Base-by-base conservation (phyloP, 2,329 filamentous ascomycete species). In the Xylariaceae sp. region DNA sequence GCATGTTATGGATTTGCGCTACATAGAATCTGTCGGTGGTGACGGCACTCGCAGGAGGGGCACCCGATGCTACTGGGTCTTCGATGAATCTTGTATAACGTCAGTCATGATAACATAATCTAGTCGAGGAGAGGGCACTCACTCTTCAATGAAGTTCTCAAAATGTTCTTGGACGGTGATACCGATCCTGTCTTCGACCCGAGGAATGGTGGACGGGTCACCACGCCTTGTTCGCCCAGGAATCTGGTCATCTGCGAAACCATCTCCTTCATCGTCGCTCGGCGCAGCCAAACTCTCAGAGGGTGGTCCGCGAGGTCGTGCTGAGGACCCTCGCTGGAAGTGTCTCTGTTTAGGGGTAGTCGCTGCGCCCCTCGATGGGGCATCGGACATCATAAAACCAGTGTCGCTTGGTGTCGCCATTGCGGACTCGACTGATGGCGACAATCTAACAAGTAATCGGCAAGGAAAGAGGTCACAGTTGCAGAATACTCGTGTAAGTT, bases 11-110 rank as follows among this genome's bases (percentile, higher is more conserved):
- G 53, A 94, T 88, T 66, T 90, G 87, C 37, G 85, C 85, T 43
- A 93, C 74, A 63, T 93, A 94, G 69, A 89, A 90, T 61, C 85
- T 87, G 67, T 89, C 84, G 19, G 85, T 87, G 3, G 81, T 84
- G 34, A 81, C 73, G 19, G 82, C 81, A 58, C 84, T 88, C 13
- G 86, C 85, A 3, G 78, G 71, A 9, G 83, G 82, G 6, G 73
- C 69, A 34, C 74, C 76, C 12, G 79, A 85, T 3, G 81, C 71
- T 4, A 75, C 69, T 3, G 81, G 81, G 15, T 86, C 83, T 64
- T 90, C 85, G 43, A 79, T 71, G 59, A 84, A 91, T 55, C 74
- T 79, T 46, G 9, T 13, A 22, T 12, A 16, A 22, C 3, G 4
- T 19, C 30, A 32, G 30, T n/a, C 13, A n/a, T 13, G 6, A n/a